Evolutionary conservation across 768 basidiomycete species (phyloP).

Genomic region (Phylloporus rhodoxanthus): DNA sequence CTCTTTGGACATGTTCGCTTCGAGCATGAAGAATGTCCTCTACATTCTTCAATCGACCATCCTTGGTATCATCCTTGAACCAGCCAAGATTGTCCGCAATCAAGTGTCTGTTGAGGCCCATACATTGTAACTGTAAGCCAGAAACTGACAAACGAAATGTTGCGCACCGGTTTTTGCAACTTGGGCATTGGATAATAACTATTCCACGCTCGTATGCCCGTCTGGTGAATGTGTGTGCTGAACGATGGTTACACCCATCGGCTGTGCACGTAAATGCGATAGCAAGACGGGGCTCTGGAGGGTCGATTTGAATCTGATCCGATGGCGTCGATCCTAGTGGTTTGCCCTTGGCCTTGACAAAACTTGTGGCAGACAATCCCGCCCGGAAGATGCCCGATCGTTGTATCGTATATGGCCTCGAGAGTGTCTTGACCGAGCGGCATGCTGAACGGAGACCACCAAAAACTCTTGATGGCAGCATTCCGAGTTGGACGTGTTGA

Average conservation of each 20-base stretch:
- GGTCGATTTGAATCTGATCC: slow-evolving; percentile 28
- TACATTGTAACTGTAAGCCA: neutral
- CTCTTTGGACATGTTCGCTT: slow-evolving; percentile 68
- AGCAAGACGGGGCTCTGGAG: slow-evolving; percentile 56
- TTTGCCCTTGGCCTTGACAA: neutral
- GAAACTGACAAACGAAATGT: neutral
- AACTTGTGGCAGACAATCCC: slow-evolving; percentile 11
- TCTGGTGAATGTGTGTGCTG: slow-evolving; percentile 83
- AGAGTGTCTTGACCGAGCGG: slow-evolving; percentile 35
- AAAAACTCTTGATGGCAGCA: slow-evolving; percentile 45
- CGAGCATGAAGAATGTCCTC: slow-evolving; percentile 76
- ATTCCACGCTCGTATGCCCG: slow-evolving; percentile 83
- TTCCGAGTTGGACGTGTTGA: slow-evolving; percentile 11
- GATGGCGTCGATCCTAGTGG: neutral
- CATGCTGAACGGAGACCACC: slow-evolving; percentile 41
- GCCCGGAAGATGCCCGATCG: slow-evolving; percentile 25
- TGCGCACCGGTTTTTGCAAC: slow-evolving; percentile 77
- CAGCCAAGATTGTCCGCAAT: slow-evolving; percentile 90
- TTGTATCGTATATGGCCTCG: slow-evolving; percentile 32
- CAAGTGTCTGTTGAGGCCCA: slow-evolving; percentile 48
- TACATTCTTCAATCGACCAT: slow-evolving; percentile 68
- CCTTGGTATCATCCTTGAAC: slow-evolving; percentile 79
- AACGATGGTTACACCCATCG: slow-evolving; percentile 64
- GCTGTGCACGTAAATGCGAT: slow-evolving; percentile 88
- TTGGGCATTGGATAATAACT: slow-evolving; percentile 87